A percentile compares a stretch with the other conserved stretches of the same genome.
phyloP scores from a whole-genome alignment of 257 asterid species.

The Leptodermis oblonga region DNA sequence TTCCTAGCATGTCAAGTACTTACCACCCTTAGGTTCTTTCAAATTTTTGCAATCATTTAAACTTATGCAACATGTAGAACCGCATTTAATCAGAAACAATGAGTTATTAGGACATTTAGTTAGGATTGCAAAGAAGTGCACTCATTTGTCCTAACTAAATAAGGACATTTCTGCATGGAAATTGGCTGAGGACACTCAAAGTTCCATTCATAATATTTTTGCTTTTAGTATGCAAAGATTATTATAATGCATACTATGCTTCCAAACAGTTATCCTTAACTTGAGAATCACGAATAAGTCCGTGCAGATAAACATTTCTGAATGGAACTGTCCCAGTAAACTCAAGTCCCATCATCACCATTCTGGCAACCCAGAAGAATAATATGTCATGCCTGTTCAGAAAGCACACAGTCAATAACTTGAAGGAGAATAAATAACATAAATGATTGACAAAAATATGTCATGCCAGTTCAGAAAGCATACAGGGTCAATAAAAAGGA shows the following conservation, averaged over 20 bases:
- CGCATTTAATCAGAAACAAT: background rate
- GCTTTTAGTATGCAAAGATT: background rate
- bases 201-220: no score
- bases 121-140: background rate
- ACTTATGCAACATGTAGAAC: no score
- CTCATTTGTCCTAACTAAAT: background rate
- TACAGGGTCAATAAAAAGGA: slow-evolving; percentile 16
- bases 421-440: background rate
- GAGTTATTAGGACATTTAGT: background rate
- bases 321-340: slow-evolving; percentile 91
- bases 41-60: background rate
- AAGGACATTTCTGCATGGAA: no score
- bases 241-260: background rate
- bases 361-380: slow-evolving; percentile 99
- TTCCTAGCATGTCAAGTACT: background rate
- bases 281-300: slow-evolving; percentile 95
- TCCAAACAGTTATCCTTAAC: slow-evolving; percentile 27
- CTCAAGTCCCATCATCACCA: slow-evolving; percentile 99
- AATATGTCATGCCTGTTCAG: slow-evolving; percentile 90
- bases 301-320: slow-evolving; percentile 82
- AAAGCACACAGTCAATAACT: slow-evolving; percentile 21
- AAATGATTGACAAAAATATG: background rate
- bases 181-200: no score
- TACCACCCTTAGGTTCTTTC: background rate
- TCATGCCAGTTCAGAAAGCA: slow-evolving; percentile 68